phyloP scores from a whole-genome alignment of 306 rosid species.

The Quercus robur region DNA sequence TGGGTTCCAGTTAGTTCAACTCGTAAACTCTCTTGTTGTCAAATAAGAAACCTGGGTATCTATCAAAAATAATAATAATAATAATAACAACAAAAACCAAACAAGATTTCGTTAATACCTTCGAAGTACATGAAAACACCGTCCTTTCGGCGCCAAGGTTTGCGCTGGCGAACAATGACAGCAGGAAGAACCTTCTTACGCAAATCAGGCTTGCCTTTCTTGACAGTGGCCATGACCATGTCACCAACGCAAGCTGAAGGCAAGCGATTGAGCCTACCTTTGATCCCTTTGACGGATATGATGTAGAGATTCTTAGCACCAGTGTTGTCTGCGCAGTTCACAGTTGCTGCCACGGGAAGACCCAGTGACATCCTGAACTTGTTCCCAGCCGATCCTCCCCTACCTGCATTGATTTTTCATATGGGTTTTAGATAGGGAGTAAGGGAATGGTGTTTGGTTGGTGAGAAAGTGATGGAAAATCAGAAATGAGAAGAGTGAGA shows the following conservation, averaged over 20 bases:
- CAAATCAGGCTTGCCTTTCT: constrained; percentile 68
- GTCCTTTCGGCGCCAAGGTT: constrained; percentile 75
- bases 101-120: constrained; percentile 26
- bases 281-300: constrained; percentile 56
- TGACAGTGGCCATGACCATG: constrained; percentile 68
- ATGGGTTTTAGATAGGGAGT: no score
- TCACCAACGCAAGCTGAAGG: constrained; percentile 73
- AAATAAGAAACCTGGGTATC: neutral
- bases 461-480: no score
- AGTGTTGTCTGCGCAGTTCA: constrained; percentile 66
- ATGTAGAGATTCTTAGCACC: constrained; percentile 64
- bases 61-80: neutral
- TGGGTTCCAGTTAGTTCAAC: no score
- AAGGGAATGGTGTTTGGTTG: no score
- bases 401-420: constrained; percentile 33
- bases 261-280: constrained; percentile 60
- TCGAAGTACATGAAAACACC: constrained; percentile 65
- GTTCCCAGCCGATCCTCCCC: constrained; percentile 66
- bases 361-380: constrained; percentile 77
- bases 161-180: constrained; percentile 60
- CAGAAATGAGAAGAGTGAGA: no score
- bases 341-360: constrained; percentile 70
- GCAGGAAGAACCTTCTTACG: constrained; percentile 75
- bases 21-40: fast-evolving
- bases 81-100: neutral